Conservation (phyloP, 169 alveolate species). For the Babesia ovis region DNA sequence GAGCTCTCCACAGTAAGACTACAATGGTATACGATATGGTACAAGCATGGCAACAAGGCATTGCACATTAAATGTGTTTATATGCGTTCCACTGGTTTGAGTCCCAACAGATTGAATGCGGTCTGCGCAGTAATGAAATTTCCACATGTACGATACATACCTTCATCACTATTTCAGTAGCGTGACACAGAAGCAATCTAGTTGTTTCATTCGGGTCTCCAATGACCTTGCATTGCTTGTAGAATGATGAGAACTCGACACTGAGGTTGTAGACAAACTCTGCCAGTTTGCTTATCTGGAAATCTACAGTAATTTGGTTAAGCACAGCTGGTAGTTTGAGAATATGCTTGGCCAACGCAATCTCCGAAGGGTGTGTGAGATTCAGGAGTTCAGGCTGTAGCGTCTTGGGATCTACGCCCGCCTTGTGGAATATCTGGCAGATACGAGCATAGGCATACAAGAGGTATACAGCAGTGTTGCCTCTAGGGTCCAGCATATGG, state of each 20-base stretch:
- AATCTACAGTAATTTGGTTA: slow-evolving; percentile 63
- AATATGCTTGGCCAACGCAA: slow-evolving; percentile 71
- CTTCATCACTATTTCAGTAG: slow-evolving; percentile 85
- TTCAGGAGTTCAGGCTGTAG: slow-evolving; percentile 18
- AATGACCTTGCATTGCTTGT: slow-evolving; percentile 90
- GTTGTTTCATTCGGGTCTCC: slow-evolving; percentile 88
- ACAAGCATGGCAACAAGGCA: slow-evolving; percentile 84
- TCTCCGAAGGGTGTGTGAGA: slow-evolving; percentile 62
- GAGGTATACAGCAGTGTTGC: slow-evolving; percentile 96
- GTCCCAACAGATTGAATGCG: slow-evolving; percentile 71
- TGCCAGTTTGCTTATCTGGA: slow-evolving; percentile 81
- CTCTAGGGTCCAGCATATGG: slow-evolving; percentile 97
- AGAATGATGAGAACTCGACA: slow-evolving; percentile 90
- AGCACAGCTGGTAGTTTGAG: slow-evolving; percentile 75
- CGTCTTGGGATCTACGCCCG: slow-evolving; percentile 67
- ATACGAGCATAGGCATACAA: slow-evolving; percentile 95
- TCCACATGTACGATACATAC: slow-evolving; percentile 63
- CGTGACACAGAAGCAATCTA: slow-evolving; percentile 88
- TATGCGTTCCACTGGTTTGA: slow-evolving; percentile 81
- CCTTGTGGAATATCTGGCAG: slow-evolving; percentile 90
- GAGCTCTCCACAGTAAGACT: slow-evolving; percentile 76
- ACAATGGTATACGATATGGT: slow-evolving; percentile 81
- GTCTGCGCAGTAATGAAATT: slow-evolving; percentile 69
- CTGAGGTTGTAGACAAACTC: slow-evolving; percentile 94
- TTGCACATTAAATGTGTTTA: slow-evolving; percentile 63